phyloP scores from a whole-genome alignment of 2,329 filamentous ascomycete genomes.

The Colletotrichum horii region DNA sequence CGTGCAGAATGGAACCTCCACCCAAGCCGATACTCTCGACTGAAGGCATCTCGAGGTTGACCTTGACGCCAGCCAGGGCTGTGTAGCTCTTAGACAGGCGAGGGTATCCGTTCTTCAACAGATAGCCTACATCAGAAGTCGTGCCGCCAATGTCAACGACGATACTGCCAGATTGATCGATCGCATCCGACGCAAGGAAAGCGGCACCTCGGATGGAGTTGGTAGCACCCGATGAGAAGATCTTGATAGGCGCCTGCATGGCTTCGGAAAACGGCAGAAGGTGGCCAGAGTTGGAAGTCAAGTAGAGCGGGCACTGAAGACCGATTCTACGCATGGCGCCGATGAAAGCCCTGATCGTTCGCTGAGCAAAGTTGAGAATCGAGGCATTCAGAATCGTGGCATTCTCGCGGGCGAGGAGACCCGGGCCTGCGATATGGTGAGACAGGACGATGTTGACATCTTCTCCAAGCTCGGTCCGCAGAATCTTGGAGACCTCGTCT shows the following conservation, averaged over 20 bases:
- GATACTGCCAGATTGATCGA: slow-evolving; percentile 15
- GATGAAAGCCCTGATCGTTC: slow-evolving; percentile 50
- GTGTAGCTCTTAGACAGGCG: slow-evolving; percentile 27
- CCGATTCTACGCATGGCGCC: slow-evolving; percentile 46
- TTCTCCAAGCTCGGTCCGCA: slow-evolving; percentile 45
- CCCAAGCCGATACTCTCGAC: slow-evolving; percentile 28
- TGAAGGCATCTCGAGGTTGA: slow-evolving; percentile 29
- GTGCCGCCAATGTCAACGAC: slow-evolving; percentile 29
- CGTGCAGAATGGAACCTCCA: slow-evolving; percentile 23
- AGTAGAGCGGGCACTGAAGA: slow-evolving; percentile 44
- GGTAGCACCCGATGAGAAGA: slow-evolving; percentile 28
- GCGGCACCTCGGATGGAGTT: slow-evolving; percentile 29
- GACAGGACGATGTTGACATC: slow-evolving; percentile 31
- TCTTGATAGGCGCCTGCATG: slow-evolving; percentile 25
- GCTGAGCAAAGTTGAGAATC: slow-evolving; percentile 50
- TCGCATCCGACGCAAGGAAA: slow-evolving; percentile 14
- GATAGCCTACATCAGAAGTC: slow-evolving; percentile 26
- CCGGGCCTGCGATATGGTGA: slow-evolving; percentile 39
- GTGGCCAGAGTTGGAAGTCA: slow-evolving; percentile 57
- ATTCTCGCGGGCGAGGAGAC: slow-evolving; percentile 55
- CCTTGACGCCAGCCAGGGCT: slow-evolving; percentile 25
- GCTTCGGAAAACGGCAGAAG: slow-evolving; percentile 24
- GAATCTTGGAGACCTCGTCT: slow-evolving; percentile 50
- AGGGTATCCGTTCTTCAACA: slow-evolving; percentile 27
- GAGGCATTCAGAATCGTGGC: slow-evolving; percentile 59